A percentile compares a stretch with the other conserved stretches of the same genome.
These are phyloP conservation scores for Tulasnella sp. DNA, from an alignment of 768 basidiomycete species.

Conservation along the genomic window DNA sequence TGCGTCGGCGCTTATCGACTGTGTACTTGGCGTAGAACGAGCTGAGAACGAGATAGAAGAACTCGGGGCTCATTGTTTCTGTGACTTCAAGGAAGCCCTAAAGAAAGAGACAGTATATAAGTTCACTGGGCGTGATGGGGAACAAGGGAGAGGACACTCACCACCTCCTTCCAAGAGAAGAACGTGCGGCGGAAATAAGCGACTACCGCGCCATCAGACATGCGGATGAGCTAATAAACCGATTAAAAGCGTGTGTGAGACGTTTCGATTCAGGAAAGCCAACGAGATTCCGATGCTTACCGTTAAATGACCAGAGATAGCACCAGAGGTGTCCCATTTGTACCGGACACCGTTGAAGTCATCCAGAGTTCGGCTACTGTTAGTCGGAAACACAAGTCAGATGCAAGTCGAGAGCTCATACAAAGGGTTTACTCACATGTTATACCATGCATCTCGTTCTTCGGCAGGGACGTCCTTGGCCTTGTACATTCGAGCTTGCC, in stretches of 20 bases:
- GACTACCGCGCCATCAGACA: neutral
- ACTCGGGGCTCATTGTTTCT: neutral
- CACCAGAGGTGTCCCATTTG: slow-evolving; percentile 6
- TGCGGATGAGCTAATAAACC: neutral
- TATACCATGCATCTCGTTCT: slow-evolving; percentile 20
- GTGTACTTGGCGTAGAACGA: slow-evolving; percentile 7
- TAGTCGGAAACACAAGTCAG: neutral
- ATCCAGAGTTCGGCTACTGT: neutral
- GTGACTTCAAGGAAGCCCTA: neutral
- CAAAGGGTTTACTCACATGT: neutral
- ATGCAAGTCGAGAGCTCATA: neutral
- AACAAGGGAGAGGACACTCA: neutral
- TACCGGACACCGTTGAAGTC: neutral
- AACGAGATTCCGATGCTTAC: too few relatives aligned
- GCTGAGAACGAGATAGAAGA: slow-evolving; percentile 4
- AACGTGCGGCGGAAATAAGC: neutral
- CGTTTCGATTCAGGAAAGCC: too few relatives aligned
- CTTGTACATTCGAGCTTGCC: slow-evolving; percentile 13
- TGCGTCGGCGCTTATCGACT: neutral
- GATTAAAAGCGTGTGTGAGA: too few relatives aligned
- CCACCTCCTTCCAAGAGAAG: slow-evolving; percentile 4
- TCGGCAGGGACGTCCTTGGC: neutral
- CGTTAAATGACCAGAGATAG: neutral
- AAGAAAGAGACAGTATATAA: neutral
- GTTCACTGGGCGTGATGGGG: neutral